These are phyloP conservation scores for Mrakia gelida DNA, from an alignment of 768 basidiomycete genomes.

Conservation along the genomic window DNA sequence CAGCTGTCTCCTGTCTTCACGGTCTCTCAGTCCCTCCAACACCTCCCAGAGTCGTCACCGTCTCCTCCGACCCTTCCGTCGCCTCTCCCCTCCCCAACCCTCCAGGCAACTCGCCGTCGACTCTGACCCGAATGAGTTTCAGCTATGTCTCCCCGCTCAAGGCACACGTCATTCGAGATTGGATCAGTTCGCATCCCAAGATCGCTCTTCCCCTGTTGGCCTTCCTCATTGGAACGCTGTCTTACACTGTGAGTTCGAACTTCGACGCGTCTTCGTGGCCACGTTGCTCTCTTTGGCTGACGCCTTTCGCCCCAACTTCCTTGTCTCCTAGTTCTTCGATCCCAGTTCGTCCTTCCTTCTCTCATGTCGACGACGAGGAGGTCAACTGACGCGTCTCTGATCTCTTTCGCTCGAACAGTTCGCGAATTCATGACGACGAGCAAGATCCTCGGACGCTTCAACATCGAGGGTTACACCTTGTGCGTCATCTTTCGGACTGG, in stretches of 20 bases:
- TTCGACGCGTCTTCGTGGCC: not conserved
- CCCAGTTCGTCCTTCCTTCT: slow-evolving; percentile 8
- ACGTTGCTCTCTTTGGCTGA: not conserved
- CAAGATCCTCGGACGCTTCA: slow-evolving; percentile 78
- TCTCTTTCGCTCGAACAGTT: slow-evolving; percentile 80
- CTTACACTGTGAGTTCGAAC: slow-evolving; percentile 56
- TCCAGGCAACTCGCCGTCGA: not conserved
- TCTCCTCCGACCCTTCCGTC: not conserved
- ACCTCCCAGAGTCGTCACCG: not conserved
- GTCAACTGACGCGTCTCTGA: not conserved
- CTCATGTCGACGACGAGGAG: not conserved
- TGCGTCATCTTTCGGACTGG: too few relatives aligned
- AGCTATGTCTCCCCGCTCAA: slow-evolving; percentile 44
- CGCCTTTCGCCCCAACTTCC: not conserved
- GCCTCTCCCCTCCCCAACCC: not conserved
- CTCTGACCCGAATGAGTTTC: slow-evolving; percentile 40
- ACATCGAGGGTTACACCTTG: slow-evolving; percentile 55
- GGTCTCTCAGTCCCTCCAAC: slow-evolving; percentile 19
- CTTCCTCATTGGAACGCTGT: slow-evolving; percentile 82
- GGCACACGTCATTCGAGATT: slow-evolving; percentile 43
- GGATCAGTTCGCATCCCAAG: slow-evolving; percentile 44
- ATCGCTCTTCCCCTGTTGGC: slow-evolving; percentile 52
- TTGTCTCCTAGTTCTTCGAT: not conserved
- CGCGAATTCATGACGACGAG: slow-evolving; percentile 76
- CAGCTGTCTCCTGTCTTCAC: slow-evolving; percentile 27